These are phyloP conservation scores for Amphicarpaea edgeworthii DNA, from an alignment of 306 rosid species.

Conservation along the genomic window DNA sequence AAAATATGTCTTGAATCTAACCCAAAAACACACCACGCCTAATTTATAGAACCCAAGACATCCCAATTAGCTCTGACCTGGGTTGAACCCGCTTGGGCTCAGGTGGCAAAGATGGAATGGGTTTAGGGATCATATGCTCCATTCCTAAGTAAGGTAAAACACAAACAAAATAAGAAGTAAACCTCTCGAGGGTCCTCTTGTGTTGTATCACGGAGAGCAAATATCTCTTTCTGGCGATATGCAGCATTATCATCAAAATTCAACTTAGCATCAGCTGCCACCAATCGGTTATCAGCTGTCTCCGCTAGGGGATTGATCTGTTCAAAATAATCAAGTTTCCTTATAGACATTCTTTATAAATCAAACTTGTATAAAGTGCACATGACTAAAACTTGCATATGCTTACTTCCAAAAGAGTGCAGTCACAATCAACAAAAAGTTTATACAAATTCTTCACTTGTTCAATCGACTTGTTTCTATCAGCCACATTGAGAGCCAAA, in stretches of 20 bases:
- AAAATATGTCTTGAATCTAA: slow-evolving; percentile 3
- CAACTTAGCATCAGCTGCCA: slow-evolving; percentile 99
- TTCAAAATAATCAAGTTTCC: slow-evolving; percentile 40
- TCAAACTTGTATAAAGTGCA: slow-evolving; percentile 17
- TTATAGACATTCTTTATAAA: slow-evolving; percentile 21
- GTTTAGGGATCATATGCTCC: not conserved
- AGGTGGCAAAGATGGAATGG: slow-evolving; percentile 11
- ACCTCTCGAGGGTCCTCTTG: slow-evolving; percentile 99
- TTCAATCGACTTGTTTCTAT: slow-evolving; percentile 79
- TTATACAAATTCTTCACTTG: slow-evolving; percentile 98
- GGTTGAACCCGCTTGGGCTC: slow-evolving; percentile 19
- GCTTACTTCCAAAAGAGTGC: slow-evolving; percentile 98
- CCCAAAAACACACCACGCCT: not conserved
- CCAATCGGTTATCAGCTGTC: slow-evolving; percentile 92
- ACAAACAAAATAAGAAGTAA: slow-evolving; percentile 18
- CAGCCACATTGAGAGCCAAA: slow-evolving; percentile 84
- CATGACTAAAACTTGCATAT: slow-evolving; percentile 25
- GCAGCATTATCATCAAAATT: slow-evolving; percentile 99
- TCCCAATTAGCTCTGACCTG: not conserved
- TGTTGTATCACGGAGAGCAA: slow-evolving; percentile 90
- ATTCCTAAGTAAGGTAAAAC: slow-evolving; percentile 23
- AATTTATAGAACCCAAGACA: not conserved
- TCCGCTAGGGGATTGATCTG: slow-evolving; percentile 98
- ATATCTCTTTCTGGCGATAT: slow-evolving; percentile 86
- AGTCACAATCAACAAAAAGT: slow-evolving; percentile 79